Percentiles rank a stretch among this genome's conserved stretches.
Conservation (phyloP, 129 eudicot species). For the Rutidosis leptorrhynchoides region DNA sequence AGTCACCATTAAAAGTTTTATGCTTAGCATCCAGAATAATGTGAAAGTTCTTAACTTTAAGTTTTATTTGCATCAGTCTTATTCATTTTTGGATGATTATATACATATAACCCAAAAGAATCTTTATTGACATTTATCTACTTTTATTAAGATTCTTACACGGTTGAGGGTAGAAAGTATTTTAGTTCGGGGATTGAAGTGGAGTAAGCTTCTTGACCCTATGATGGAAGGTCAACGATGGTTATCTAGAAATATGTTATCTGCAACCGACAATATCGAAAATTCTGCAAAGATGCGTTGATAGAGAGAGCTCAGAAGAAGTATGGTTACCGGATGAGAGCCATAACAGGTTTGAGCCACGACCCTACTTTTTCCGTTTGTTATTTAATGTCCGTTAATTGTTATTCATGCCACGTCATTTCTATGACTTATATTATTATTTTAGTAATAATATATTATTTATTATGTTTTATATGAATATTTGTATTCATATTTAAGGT, state of each 20-base stretch:
- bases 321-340: too few relatives aligned
- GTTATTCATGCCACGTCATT: too few relatives aligned
- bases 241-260: slow-evolving; percentile 54
- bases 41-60: slow-evolving; percentile 51
- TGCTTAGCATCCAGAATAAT: slow-evolving; percentile 67
- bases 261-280: slow-evolving; percentile 34
- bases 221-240: slow-evolving; percentile 89
- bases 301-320: slow-evolving; percentile 62
- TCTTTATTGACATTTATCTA: not conserved
- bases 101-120: not conserved
- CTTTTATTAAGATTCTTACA: slow-evolving; percentile 2
- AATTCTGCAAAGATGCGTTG: slow-evolving; percentile 61
- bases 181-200: slow-evolving; percentile 60
- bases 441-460: too few relatives aligned
- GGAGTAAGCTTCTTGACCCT: slow-evolving; percentile 89
- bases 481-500: too few relatives aligned
- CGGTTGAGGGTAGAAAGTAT: slow-evolving; percentile 73
- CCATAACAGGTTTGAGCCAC: too few relatives aligned
- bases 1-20: slow-evolving; percentile 70
- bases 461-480: too few relatives aligned
- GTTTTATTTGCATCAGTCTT: slow-evolving; percentile 3
- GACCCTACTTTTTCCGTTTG: too few relatives aligned
- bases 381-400: too few relatives aligned
- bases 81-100: not conserved
- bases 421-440: too few relatives aligned